Percentiles rank a stretch among this genome's conserved stretches.
phyloP scores from a whole-genome alignment of 257 asterid species.

The Solanum clarkiae region DNA sequence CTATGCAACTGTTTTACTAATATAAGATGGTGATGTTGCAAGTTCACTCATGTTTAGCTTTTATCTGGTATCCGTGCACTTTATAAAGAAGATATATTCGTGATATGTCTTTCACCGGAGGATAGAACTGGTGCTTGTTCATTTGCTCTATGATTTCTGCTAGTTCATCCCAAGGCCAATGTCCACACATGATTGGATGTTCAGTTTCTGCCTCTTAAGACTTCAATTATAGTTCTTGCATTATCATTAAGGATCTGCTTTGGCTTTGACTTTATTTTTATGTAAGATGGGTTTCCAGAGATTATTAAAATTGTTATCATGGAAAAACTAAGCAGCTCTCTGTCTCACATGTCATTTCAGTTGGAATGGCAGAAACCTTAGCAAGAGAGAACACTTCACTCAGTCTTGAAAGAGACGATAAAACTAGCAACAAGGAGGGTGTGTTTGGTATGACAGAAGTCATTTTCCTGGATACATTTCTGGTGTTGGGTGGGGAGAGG shows the following conservation, averaged over 20 bases:
- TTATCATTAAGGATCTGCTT: not conserved
- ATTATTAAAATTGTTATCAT: not conserved
- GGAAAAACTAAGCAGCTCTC: not conserved
- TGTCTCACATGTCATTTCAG: not conserved
- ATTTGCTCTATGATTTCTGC: not conserved
- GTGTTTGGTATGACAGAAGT: not conserved
- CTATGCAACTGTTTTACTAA: not conserved
- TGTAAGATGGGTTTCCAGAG: not conserved
- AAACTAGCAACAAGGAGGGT: not conserved
- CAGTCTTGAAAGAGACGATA: not conserved
- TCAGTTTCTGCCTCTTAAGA: not conserved
- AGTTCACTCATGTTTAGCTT: not conserved
- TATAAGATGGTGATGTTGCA: not conserved
- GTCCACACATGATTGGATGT: not conserved
- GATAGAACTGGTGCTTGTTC: not conserved
- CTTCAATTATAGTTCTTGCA: not conserved
- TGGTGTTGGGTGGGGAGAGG: not conserved
- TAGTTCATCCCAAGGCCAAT: not conserved
- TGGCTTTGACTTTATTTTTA: not conserved
- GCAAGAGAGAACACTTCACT: not conserved
- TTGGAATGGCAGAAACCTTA: not conserved
- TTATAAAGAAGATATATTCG: not conserved
- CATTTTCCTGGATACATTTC: not conserved
- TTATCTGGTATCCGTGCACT: not conserved
- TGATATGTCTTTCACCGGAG: not conserved